Evolutionary conservation across 805 yeast genomes (phyloP), one percentile per base, ranked within the genome.

Genomic region (Suhomyces pyralidae): DNA sequence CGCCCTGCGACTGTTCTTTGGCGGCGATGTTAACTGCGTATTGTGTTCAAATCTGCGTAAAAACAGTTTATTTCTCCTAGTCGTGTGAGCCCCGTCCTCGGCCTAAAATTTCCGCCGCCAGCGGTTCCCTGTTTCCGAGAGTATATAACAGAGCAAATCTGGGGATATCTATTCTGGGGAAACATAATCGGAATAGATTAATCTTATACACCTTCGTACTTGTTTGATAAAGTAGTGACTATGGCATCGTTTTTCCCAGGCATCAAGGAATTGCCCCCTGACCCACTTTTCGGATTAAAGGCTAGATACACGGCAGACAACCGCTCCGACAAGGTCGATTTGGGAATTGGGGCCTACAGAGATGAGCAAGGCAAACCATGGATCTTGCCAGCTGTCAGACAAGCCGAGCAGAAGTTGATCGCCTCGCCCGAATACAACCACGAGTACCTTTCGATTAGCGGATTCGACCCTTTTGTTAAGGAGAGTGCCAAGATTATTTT

Each of bases 401-500:
- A 71, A 50, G 96, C 96, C 45, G 96, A 90, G 70, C 67, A 73
- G 50, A 68, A 81, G 61, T 73, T 91, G 53, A 83, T 84, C 36
- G 68, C 74, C 40, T 81, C 84, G 45, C 81, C 83, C 10, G 74
- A 66, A 45, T 85, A 81, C 71, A 88, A 90, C 76, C 97, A 91
- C 71, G 97, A 91, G 70, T 91, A 91, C 71, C 77, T 90, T 56
- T 84, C 89, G n/a, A 91, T 91, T 63, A 71, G 85, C 9, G 97
- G 97, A 28, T 81, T 78, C 59, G 82, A 82, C 45, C 78, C 81
- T 14, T 87, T 90, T 67, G 82, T 87, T 48, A 62, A 73, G 9
- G 85, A 85, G 51, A 88, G 96, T 38, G 86, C 93, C 9, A 81
- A 80, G 64, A 84, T 89, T 46, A 83, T 92, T 52, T 69, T 88